Evolutionary conservation across 2,329 filamentous ascomycete species (phyloP), one percentile per base, ranked within the genome.

Genomic region (Cordyceps javanica): DNA sequence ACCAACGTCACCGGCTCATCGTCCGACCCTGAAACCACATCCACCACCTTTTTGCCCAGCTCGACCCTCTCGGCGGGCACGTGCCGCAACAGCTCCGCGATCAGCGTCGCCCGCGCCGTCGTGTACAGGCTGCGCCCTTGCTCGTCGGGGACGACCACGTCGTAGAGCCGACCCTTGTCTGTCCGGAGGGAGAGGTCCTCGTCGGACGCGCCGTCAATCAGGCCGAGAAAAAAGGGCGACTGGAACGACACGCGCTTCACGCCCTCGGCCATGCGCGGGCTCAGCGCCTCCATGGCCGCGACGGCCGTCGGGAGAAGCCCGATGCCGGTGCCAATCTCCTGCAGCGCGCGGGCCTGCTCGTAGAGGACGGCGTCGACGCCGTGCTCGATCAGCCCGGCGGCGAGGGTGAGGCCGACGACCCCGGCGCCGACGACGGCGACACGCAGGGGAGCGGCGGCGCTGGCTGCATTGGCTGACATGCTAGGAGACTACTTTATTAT

Each of bases 291-390:
- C 69, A 82, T 75, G 14, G 77, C 77, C 11, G 69, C 68, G 60
- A 80, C 73, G 2, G 78, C 77, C 60, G 80, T 80, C n/a, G 77
- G 77, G 8, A 72, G 76, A 62, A 81, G 76, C 3, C 76, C 78
- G 26, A 82, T 76, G 8, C 79, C 80, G 0, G 79, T 78, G 0
- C 80, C 80, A 5, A 77, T 75, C 60, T 80, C 77, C 3, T 71
- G 68, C 55, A 78, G 74, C 1, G 66, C 63, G 0, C 68, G 49
- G 0, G 76, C 72, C 6, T 75, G 73, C 62, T 82, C 79, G 61
- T 78, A 82, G 3, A 82, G 57, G 0, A 67, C 75, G 59, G 73
- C 77, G 0, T 69, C 62, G 16, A 81, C 64, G 2, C 67, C 66
- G 36, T 77, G 75, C 2, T 69, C 69, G 41, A 75, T 69, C 0